Evolutionary conservation across 2,329 filamentous ascomycete genomes (phyloP).

Genomic region (Microsporum canis): DNA sequence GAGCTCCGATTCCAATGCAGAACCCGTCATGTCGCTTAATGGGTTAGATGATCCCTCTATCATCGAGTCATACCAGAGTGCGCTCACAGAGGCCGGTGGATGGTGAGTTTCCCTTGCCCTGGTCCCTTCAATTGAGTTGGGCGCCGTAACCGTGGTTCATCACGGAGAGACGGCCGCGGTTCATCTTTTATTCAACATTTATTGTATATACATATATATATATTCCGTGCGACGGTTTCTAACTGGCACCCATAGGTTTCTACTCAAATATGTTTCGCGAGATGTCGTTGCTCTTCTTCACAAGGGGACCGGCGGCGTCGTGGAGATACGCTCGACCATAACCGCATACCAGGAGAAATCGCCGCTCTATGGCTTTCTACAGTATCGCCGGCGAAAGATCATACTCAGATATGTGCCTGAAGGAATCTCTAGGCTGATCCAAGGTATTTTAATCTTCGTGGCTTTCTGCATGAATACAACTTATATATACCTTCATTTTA

Average conservation of each 20-base stretch:
- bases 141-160: conserved; percentile 10
- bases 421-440: conserved; percentile 75
- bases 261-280: conserved; percentile 79
- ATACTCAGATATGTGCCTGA: conserved; percentile 88
- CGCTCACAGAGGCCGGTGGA: conserved; percentile 74
- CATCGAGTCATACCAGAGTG: conserved; percentile 72
- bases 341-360: conserved; percentile 70
- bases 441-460: conserved; percentile 52
- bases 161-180: neutral
- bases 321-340: conserved; percentile 69
- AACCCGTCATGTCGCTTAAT: conserved; percentile 72
- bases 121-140: conserved; percentile 3
- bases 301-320: conserved; percentile 68
- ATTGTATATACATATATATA: neutral
- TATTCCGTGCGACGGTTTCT: neutral
- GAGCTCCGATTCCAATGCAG: conserved; percentile 14
- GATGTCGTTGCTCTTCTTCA: conserved; percentile 74
- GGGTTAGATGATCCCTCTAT: conserved; percentile 74
- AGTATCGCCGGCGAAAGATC: conserved; percentile 80
- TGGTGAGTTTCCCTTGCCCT: conserved; percentile 55
- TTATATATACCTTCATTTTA: neutral
- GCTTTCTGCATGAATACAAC: neutral
- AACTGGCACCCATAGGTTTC: conserved; percentile 54
- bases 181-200: neutral
- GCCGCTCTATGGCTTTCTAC: conserved; percentile 82